Evolutionary conservation across 495 filamentous ascomycete species (phyloP).

Genomic region (Bryoglossum gracile): DNA sequence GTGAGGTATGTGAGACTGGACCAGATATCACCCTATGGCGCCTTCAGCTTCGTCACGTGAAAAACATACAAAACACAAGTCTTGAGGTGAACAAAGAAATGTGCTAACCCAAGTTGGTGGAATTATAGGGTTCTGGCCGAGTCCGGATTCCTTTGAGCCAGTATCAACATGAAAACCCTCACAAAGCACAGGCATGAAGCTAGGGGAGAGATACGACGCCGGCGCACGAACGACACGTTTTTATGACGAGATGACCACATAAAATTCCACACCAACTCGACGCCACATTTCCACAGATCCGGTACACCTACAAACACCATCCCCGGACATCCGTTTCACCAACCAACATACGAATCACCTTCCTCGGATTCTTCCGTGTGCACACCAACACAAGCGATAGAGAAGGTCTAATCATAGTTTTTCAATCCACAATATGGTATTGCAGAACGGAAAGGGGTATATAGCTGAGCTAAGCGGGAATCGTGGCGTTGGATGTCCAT

Average conservation of each 20-base stretch:
- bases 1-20: constrained; percentile 44
- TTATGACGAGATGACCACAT: constrained; percentile 8
- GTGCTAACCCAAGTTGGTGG: constrained; percentile 23
- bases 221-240: neutral
- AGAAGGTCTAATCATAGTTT: neutral
- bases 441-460: too few relatives aligned
- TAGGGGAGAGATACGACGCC: constrained; percentile 4
- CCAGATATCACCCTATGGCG: constrained; percentile 10
- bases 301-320: too few relatives aligned
- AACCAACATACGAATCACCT: constrained; percentile 1
- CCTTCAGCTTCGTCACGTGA: constrained; percentile 7
- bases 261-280: neutral
- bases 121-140: constrained; percentile 29
- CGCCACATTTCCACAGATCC: neutral
- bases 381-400: neutral
- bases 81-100: constrained; percentile 9
- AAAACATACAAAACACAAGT: constrained; percentile 7
- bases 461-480: too few relatives aligned
- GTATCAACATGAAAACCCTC: neutral
- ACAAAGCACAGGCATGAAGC: constrained; percentile 1
- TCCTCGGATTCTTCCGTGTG: constrained; percentile 4
- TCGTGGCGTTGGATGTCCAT: too few relatives aligned
- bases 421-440: neutral
- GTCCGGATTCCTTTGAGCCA: constrained; percentile 29
- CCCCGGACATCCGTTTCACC: neutral